Evolutionary conservation across 495 filamentous ascomycete species (phyloP), one percentile per base, ranked within the genome.

Genomic region (Penicillium cosmopolitanum): DNA sequence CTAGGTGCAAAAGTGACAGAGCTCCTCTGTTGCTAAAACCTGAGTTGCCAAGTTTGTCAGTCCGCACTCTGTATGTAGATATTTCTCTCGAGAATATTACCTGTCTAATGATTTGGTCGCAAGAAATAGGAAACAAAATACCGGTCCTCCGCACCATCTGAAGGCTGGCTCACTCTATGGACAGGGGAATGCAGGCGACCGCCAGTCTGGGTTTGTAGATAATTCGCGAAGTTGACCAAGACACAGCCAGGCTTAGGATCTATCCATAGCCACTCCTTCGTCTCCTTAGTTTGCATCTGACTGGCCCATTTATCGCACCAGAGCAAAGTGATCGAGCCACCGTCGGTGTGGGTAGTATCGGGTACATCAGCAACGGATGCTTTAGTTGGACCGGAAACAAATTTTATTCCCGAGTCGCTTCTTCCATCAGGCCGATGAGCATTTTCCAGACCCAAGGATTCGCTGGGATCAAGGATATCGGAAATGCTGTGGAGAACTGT

Each of bases 41-140:
- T 7, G 25, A 28, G 25, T 28, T 28, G 4, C 4, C 1, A 28
- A 7, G 25, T 3, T 28, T 28, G 25, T 7, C 4, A 2, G 4
- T 2, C 25, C 25, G 6, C 25, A 5, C 6, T 7, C 25, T 28
- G 25, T 3, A 28, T 28, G 25, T 28, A 28, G 25, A 28, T 28
- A 5, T 4, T 28, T 28, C 25, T 28, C 25, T 28, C 6, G 2
- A 28, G 4, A 5, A 28, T 5, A 7, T 28, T 28, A 28, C 6
- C 25, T 7, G 25, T 7, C 4, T 28, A 28, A 7, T 28, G 4
- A 28, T 28, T 28, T 28, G 15, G 34, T 63, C 59, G 16, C 23
- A 73, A 55, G 55, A 66, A 72, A 52, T 73, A 73, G 8, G 59
- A 65, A 21, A 70, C 42, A 57, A 62, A 70, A 55, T 66, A 68